Base-by-base conservation (phyloP, 306 rosid genomes). In the Corylus avellana region DNA sequence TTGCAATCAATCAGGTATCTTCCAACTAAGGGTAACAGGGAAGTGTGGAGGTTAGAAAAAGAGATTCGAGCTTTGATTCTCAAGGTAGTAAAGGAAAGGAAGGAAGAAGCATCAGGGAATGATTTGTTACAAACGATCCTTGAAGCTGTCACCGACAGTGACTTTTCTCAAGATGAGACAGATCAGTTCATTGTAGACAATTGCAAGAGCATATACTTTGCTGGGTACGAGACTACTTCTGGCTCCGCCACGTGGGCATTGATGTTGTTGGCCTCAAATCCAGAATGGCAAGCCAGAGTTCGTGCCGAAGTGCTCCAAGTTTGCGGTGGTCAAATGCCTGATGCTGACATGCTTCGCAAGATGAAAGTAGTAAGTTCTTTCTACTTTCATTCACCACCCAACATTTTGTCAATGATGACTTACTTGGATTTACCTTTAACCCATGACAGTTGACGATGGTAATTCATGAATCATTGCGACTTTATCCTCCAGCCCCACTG, bases 11-110 rank as follows among this genome's bases (percentile, higher is more conserved):
- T 1, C 71, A 86, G 89, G 6, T 76, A 82, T 73, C 44, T 89
- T 58, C 93, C 93, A 35, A 84, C 88, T 22, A 84, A 86, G 87
- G 74, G 57, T 82, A 86, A 86, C 3, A 86, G 78, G 79, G 85
- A 86, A 61, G 75, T 81, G 20, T 76, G 87, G 89, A 81, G 68
- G 22, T 35, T 89, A 8, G 87, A 86, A 73, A 88, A 86, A 70
- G 89, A 90, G 73, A 73, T 83, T 13, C 44, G 56, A 0, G 56
- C 54, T 74, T 84, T 83, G 83, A 84, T 90, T 49, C 77, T 84
- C 3, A 32, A 73, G 5, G 68, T 35, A 54, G 83, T 72, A 62
- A 78, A 75, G 77, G 74, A 86, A 39, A 72, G 89, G 56, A 72
- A 64, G 66, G 62, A 66, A 4, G 74, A 55, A 32, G 9, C 50